phyloP scores from a whole-genome alignment of 2,329 filamentous ascomycete species.

The Myriosclerotinia duriaeana region DNA sequence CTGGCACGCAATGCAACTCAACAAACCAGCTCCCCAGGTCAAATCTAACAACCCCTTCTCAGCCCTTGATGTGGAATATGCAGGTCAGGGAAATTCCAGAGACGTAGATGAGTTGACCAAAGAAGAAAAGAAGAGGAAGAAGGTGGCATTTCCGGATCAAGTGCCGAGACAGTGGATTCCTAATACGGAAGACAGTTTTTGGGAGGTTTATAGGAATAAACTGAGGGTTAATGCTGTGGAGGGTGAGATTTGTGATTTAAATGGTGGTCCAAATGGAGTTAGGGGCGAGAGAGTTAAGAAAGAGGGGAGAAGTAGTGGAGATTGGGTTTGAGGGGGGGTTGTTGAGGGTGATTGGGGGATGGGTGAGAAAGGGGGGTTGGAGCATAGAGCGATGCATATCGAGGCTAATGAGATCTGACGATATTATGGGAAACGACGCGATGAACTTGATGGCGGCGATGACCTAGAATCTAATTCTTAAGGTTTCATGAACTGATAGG shows the following conservation, averaged over 20 bases:
- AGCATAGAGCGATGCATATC: not conserved
- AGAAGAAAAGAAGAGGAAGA: not conserved
- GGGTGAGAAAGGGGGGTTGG: not conserved
- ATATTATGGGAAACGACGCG: not conserved
- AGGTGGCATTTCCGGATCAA: constrained; percentile 10
- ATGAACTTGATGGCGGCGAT: not conserved
- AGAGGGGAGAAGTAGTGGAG: not conserved
- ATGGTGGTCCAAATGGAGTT: not conserved
- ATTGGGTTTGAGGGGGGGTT: not conserved
- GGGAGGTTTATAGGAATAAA: constrained; percentile 39
- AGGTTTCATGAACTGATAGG: not conserved
- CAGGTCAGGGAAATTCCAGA: not conserved
- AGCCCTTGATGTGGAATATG: not conserved
- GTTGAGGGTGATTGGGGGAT: too few relatives aligned
- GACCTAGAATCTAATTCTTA: not conserved
- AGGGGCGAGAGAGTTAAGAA: constrained; percentile 4
- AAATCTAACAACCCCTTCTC: constrained; percentile 5
- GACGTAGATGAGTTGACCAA: not conserved
- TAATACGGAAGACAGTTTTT: constrained; percentile 32
- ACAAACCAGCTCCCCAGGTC: not conserved
- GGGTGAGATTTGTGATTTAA: constrained; percentile 35
- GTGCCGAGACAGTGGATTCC: constrained; percentile 31
- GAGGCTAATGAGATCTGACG: not conserved
- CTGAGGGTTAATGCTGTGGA: constrained; percentile 40
- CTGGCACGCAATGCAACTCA: constrained; percentile 26